A percentile compares a stretch with the other conserved stretches of the same genome.
Conservation (phyloP, 805 yeast species). For the Saccharomycopsis schoenii region DNA sequence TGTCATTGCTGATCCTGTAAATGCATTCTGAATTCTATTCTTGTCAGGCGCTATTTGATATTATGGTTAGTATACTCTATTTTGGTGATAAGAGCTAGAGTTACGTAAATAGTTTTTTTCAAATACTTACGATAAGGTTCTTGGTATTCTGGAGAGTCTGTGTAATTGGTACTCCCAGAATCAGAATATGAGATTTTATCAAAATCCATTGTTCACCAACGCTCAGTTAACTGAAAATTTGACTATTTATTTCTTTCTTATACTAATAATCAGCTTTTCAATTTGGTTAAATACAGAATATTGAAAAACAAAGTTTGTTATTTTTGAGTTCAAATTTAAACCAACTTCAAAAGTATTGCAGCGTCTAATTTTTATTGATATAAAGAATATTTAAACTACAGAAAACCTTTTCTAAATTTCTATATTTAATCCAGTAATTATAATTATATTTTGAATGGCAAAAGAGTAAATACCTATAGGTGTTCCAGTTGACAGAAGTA, state of each 20-base stretch:
- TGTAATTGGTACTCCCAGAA: slow-evolving; percentile 19
- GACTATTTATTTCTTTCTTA: background rate
- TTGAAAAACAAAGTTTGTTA: background rate
- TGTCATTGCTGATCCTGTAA: slow-evolving; percentile 21
- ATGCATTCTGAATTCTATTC: background rate
- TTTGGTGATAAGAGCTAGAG: background rate
- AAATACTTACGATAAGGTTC: slow-evolving; percentile 9
- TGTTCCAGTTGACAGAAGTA: background rate
- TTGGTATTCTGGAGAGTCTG: slow-evolving; percentile 25
- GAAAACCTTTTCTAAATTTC: no score
- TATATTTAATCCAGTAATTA: background rate
- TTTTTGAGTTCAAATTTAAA: background rate
- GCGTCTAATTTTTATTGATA: background rate
- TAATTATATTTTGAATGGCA: background rate
- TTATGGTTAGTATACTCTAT: slow-evolving; percentile 7
- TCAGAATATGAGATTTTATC: slow-evolving; percentile 2
- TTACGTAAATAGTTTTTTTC: background rate
- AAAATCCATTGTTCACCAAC: background rate
- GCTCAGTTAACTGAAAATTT: no score
- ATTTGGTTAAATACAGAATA: background rate
- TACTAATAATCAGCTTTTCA: background rate
- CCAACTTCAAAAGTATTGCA: background rate
- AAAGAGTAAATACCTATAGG: background rate
- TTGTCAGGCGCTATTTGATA: background rate
- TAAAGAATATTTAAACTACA: no score